Evolutionary conservation across 495 filamentous ascomycete genomes (phyloP), one percentile per base, ranked within the genome.

Genomic region (Evernia prunastri): DNA sequence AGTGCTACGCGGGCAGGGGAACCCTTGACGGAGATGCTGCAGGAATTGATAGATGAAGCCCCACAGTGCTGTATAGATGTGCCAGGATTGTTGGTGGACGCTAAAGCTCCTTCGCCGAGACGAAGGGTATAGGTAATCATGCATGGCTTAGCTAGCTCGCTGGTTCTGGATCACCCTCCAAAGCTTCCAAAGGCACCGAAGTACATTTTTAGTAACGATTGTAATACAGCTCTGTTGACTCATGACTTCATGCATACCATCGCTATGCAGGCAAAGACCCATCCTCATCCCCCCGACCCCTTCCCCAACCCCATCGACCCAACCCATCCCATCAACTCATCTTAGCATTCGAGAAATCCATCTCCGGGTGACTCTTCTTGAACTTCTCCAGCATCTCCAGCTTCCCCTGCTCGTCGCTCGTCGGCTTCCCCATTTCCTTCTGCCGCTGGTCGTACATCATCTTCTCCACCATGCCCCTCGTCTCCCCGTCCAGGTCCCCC

Each of bases 371-470:
- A 72, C 89, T 84, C 57, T 74, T 80, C 84, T 96, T 87, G 76
- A 97, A 98, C 75, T 92, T 91, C 80, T 89, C 87, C 74, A 98
- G 73, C 71, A 97, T 86, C 43, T 97, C 95, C 76, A 82, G 74
- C 84, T 98, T 97, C 80, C 87, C 86, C 79, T 92, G 84, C 78
- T 98, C 93, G 66, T 97, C 94, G 66, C 89, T 94, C 29, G 86
- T 90, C 69, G 89, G 88, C 72, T 86, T 83, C 10, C 94, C 94
- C 77, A 84, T 80, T 81, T 96, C 94, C 85, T 97, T 97, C 82
- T 96, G 92, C 54, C 89, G 81, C 82, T 98, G 94, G 78, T 98
- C 94, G 45, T 82, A 98, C 94, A 98, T 98, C 94, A 98, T 97
- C 84, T 98, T 98, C 86, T 98, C 94, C 49, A 98, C 94, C 93